These are phyloP conservation scores for Tripterygium wilfordii DNA, from an alignment of 177 flowering plant species.

Conservation along the genomic window DNA sequence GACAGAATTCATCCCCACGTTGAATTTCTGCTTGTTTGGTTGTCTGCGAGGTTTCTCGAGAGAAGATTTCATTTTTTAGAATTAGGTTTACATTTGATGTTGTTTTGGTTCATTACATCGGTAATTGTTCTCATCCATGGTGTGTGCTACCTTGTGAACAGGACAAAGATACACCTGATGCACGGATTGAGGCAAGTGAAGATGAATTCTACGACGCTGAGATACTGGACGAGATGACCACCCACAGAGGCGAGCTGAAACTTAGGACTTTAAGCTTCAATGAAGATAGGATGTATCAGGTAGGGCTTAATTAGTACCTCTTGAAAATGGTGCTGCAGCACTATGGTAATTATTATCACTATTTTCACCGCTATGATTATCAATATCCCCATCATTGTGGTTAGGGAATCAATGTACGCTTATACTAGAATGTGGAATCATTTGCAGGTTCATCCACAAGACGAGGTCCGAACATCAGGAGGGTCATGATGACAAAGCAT, in stretches of 20 bases:
- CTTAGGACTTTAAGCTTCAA: conserved; percentile 38
- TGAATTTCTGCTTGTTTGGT: too few relatives aligned
- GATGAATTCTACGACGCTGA: conserved; percentile 34
- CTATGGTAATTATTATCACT: too few relatives aligned
- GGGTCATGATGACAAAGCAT: not conserved
- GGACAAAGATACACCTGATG: conserved; percentile 19
- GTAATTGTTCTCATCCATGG: not conserved
- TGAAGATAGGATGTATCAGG: conserved; percentile 28
- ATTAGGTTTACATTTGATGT: not conserved
- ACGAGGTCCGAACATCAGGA: not conserved
- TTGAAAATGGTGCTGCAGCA: not conserved
- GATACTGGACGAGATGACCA: conserved; percentile 55
- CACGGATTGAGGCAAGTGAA: conserved; percentile 10
- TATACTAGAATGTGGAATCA: not conserved
- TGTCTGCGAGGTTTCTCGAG: too few relatives aligned
- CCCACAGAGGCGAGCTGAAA: conserved; percentile 61
- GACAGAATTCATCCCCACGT: too few relatives aligned
- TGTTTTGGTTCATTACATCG: not conserved
- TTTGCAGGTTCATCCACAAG: conserved; percentile 12
- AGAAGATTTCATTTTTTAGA: too few relatives aligned
- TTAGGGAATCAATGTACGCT: not conserved
- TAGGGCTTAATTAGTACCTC: not conserved
- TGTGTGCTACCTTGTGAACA: conserved; percentile 9
- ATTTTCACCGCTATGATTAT: too few relatives aligned
- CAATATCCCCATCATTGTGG: too few relatives aligned